phyloP scores from a whole-genome alignment of 2,329 filamentous ascomycete species.

The Pestalotiopsis sp. region DNA sequence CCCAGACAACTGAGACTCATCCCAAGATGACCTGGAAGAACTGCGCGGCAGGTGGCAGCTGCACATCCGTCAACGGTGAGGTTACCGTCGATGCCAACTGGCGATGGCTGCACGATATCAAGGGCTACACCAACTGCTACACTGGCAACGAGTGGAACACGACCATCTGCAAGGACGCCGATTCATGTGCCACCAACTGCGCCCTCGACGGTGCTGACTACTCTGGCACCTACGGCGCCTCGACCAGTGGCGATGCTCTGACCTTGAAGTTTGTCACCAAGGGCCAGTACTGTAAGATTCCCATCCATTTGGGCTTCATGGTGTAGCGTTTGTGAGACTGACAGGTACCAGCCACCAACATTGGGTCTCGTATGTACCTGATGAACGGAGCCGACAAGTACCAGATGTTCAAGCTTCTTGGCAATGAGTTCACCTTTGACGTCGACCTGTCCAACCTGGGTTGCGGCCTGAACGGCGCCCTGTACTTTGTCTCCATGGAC shows the following conservation, averaged over 20 bases:
- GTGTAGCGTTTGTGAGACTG: not conserved
- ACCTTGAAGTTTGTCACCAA: slow-evolving; percentile 54
- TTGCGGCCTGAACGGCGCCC: slow-evolving; percentile 65
- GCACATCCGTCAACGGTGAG: slow-evolving; percentile 43
- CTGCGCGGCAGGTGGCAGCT: slow-evolving; percentile 45
- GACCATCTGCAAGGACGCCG: slow-evolving; percentile 37
- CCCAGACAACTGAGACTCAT: slow-evolving; percentile 41
- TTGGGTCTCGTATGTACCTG: slow-evolving; percentile 57
- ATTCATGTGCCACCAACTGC: slow-evolving; percentile 42
- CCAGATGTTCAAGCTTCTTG: slow-evolving; percentile 58
- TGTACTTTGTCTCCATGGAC: slow-evolving; percentile 61
- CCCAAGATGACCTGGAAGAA: slow-evolving; percentile 48
- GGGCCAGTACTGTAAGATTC: slow-evolving; percentile 35
- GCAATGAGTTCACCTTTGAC: slow-evolving; percentile 65
- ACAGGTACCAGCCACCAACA: slow-evolving; percentile 30
- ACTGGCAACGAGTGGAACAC: slow-evolving; percentile 44
- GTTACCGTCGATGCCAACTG: slow-evolving; percentile 54
- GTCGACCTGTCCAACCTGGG: slow-evolving; percentile 63
- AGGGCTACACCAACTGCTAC: slow-evolving; percentile 49
- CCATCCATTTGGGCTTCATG: not conserved
- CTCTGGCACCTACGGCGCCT: slow-evolving; percentile 47
- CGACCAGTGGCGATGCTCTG: slow-evolving; percentile 45
- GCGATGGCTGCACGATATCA: slow-evolving; percentile 49
- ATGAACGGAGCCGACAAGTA: slow-evolving; percentile 58
- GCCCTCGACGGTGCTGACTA: slow-evolving; percentile 49